Evolutionary conservation across 805 yeast species (phyloP).

Genomic region (Barnettozyma botsteinii): DNA sequence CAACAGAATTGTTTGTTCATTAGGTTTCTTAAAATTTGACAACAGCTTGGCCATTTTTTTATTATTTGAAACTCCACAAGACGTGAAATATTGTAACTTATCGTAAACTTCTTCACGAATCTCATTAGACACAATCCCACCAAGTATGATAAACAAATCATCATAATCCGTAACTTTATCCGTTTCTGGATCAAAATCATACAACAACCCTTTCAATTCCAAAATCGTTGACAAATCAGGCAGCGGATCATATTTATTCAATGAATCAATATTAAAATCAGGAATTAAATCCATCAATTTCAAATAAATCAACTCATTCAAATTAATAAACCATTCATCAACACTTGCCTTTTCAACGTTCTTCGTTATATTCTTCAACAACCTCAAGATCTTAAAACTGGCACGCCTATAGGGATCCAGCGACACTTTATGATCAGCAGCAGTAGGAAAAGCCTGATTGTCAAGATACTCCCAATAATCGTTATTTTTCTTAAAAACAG

Average conservation of each 20-base stretch:
- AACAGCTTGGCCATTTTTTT: constrained; percentile 83
- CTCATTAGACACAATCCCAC: constrained; percentile 50
- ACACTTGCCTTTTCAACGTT: constrained; percentile 90
- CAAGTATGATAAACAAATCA: constrained; percentile 64
- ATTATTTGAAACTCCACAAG: constrained; percentile 78
- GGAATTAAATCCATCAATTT: constrained; percentile 45
- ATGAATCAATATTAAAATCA: constrained; percentile 24
- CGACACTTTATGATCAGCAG: constrained; percentile 71
- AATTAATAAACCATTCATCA: constrained; percentile 85
- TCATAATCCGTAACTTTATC: constrained; percentile 61
- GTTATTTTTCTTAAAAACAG: constrained; percentile 86
- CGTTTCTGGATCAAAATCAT: constrained; percentile 10
- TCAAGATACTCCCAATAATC: constrained; percentile 71
- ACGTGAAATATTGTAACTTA: constrained; percentile 73
- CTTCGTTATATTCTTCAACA: constrained; percentile 58
- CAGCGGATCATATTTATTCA: constrained; percentile 26
- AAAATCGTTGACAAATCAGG: constrained; percentile 40
- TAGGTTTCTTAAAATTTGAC: constrained; percentile 79
- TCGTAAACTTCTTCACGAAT: constrained; percentile 48
- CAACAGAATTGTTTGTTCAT: constrained; percentile 72
- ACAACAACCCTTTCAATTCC: constrained; percentile 15
- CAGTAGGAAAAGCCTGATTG: constrained; percentile 39
- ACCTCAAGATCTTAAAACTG: constrained; percentile 66
- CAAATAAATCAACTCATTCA: constrained; percentile 58
- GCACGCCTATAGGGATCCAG: constrained; percentile 89